Evolutionary conservation across 2,329 filamentous ascomycete species (phyloP).

Genomic region (Microsporum canis): DNA sequence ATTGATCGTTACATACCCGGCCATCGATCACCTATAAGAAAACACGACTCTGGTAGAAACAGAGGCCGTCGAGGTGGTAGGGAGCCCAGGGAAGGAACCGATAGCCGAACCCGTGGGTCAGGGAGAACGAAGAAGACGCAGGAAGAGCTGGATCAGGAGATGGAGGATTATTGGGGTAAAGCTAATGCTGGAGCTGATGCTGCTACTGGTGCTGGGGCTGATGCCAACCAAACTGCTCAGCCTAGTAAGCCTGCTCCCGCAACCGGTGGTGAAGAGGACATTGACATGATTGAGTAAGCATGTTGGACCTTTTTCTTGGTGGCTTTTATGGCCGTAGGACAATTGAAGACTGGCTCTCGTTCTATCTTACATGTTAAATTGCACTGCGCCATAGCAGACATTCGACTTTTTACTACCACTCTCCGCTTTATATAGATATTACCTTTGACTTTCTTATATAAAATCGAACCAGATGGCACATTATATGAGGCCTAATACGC

Average conservation of each 20-base stretch:
- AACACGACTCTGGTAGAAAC: conserved; percentile 42
- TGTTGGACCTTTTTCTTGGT: background rate
- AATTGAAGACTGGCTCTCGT: background rate
- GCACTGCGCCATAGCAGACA: background rate
- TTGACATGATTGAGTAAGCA: conserved; percentile 16
- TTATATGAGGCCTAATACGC: no score
- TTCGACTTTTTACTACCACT: background rate
- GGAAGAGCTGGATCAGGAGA: conserved; percentile 88
- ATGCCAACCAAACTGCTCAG: conserved; percentile 4
- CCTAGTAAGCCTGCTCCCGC: conserved; percentile 4
- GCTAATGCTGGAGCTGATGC: conserved; percentile 29
- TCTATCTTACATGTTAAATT: background rate
- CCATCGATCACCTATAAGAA: conserved; percentile 32
- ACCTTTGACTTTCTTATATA: background rate
- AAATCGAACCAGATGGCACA: background rate
- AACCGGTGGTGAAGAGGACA: conserved; percentile 12
- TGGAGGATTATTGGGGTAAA: conserved; percentile 79
- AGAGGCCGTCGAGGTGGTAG: conserved; percentile 38
- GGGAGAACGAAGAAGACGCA: conserved; percentile 67
- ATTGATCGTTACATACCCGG: conserved; percentile 74
- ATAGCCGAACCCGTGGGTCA: conserved; percentile 37
- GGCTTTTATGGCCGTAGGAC: background rate
- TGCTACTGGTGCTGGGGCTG: conserved; percentile 15
- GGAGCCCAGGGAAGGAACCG: conserved; percentile 26
- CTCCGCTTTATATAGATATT: background rate